phyloP scores from a whole-genome alignment of 1,139 yeast genomes.

The Yamadazyma mexicana region DNA sequence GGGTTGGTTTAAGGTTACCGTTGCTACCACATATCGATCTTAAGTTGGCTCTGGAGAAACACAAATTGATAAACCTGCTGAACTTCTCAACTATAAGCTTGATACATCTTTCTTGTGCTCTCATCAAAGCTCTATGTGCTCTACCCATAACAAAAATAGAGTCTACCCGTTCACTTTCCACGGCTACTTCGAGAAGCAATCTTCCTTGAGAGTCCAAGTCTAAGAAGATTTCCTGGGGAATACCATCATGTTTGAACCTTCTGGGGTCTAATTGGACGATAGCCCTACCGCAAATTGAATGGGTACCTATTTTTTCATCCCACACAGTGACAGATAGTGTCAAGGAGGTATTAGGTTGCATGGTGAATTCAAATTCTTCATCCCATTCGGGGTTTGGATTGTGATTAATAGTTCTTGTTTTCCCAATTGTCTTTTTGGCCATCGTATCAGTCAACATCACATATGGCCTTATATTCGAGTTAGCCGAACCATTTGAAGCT shows the following conservation, averaged over 20 bases:
- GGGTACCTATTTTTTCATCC: constrained; percentile 64
- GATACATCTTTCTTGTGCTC: constrained; percentile 65
- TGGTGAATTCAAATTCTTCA: constrained; percentile 73
- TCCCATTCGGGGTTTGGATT: constrained; percentile 82
- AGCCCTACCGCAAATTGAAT: constrained; percentile 71
- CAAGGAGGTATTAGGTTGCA: constrained; percentile 38
- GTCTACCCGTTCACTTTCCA: constrained; percentile 77
- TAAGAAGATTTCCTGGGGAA: constrained; percentile 59
- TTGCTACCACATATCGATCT: constrained; percentile 53
- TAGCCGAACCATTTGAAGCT: constrained; percentile 37
- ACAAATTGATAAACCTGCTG: constrained; percentile 39
- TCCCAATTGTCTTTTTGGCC: constrained; percentile 60
- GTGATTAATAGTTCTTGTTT: constrained; percentile 64
- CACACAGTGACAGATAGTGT: constrained; percentile 66
- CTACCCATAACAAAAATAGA: constrained; percentile 79
- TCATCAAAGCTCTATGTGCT: constrained; percentile 62
- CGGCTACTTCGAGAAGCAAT: constrained; percentile 61
- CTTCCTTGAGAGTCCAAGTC: constrained; percentile 73
- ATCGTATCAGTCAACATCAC: constrained; percentile 66
- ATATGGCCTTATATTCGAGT: constrained; percentile 61
- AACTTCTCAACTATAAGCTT: constrained; percentile 68
- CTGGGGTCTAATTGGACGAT: constrained; percentile 63
- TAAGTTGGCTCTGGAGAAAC: constrained; percentile 47
- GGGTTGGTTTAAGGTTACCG: constrained; percentile 47
- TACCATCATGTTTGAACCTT: constrained; percentile 66